Percentiles rank a stretch among this genome's conserved stretches.
phyloP scores from a whole-genome alignment of 1,139 yeast genomes.

The Williopsis jadinii region DNA sequence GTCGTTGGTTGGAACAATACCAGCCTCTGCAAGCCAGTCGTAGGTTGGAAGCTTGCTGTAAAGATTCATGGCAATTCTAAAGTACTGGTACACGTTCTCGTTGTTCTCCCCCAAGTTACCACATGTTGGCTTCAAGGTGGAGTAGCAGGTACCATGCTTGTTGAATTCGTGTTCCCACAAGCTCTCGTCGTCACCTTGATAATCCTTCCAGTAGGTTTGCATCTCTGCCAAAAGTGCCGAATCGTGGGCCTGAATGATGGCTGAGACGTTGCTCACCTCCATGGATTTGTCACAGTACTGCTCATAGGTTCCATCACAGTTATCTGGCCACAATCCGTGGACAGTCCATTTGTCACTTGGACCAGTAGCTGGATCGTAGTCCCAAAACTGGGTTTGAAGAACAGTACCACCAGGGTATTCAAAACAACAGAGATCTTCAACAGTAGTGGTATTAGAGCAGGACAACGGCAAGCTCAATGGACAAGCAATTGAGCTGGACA shows the following conservation, averaged over 20 bases:
- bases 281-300: conserved; percentile 69
- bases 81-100: conserved; percentile 75
- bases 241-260: conserved; percentile 41
- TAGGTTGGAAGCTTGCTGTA: conserved; percentile 65
- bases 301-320: conserved; percentile 66
- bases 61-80: conserved; percentile 54
- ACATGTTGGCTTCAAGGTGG: conserved; percentile 69
- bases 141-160: conserved; percentile 92
- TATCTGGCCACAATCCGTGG: conserved; percentile 85
- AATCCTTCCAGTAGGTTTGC: conserved; percentile 68
- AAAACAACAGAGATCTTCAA: conserved; percentile 66
- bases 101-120: conserved; percentile 27
- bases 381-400: conserved; percentile 92
- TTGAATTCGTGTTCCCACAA: conserved; percentile 94
- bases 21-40: conserved; percentile 57
- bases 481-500: conserved; percentile 30
- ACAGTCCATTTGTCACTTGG: conserved; percentile 73
- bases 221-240: conserved; percentile 52
- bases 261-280: conserved; percentile 48
- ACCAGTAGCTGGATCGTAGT: conserved; percentile 77
- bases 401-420: conserved; percentile 89
- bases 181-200: conserved; percentile 63
- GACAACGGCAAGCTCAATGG: conserved; percentile 62
- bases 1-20: conserved; percentile 57
- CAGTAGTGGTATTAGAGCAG: conserved; percentile 43